A percentile compares a stretch with the other conserved stretches of the same genome.
phyloP scores from a whole-genome alignment of 306 rosid genomes.

The Oxytropis ochrocephala region DNA sequence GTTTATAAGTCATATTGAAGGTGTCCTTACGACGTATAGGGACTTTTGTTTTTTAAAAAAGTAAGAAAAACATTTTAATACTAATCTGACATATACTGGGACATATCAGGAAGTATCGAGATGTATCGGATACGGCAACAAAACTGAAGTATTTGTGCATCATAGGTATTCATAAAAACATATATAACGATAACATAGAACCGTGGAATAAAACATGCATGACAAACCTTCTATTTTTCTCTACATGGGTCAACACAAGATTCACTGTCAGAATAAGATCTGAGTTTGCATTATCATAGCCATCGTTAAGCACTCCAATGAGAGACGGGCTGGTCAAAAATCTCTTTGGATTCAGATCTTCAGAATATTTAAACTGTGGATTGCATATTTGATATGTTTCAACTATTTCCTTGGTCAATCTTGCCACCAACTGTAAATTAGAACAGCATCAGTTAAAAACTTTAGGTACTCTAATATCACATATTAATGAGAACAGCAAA shows the following conservation, averaged over 20 bases:
- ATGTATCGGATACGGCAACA: no score
- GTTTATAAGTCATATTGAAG: no score
- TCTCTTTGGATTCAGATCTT: constrained; percentile 88
- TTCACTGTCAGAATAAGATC: constrained; percentile 90
- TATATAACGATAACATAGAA: background rate
- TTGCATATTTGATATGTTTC: constrained; percentile 89
- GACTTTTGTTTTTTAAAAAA: no score
- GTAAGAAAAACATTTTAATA: no score
- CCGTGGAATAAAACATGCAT: constrained; percentile 13
- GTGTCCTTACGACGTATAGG: no score
- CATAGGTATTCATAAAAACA: no score
- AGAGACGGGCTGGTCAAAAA: constrained; percentile 90
- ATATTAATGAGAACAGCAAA: background rate
- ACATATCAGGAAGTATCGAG: no score
- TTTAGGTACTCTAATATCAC: constrained; percentile 14
- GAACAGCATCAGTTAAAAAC: constrained; percentile 32
- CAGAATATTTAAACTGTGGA: constrained; percentile 88
- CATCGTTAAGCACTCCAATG: constrained; percentile 92
- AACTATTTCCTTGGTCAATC: constrained; percentile 85
- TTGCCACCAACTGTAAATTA: constrained; percentile 72
- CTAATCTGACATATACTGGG: no score
- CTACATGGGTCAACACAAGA: constrained; percentile 62
- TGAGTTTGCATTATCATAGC: constrained; percentile 81
- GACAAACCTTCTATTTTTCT: constrained; percentile 64
- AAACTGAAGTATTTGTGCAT: no score